Conservation (phyloP, 2,329 filamentous ascomycete genomes). For the Exophiala aquamarina region DNA sequence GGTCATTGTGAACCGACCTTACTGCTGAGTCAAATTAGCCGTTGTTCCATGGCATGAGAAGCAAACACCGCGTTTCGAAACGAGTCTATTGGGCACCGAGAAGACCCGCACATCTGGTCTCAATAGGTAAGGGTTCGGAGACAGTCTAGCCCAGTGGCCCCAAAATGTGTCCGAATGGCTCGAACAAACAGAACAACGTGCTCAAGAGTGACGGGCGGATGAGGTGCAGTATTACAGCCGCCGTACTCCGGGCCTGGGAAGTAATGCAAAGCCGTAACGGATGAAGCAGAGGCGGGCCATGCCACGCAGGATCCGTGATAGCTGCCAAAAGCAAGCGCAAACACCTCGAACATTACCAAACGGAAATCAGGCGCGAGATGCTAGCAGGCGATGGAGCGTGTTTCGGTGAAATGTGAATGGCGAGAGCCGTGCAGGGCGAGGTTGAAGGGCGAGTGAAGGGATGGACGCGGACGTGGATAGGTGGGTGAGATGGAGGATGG, state of each 20-base stretch:
- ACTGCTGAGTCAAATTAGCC: too few relatives aligned
- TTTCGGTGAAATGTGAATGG: neutral
- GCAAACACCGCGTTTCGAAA: too few relatives aligned
- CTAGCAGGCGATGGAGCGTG: too few relatives aligned
- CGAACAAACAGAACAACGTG: too few relatives aligned
- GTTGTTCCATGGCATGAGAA: too few relatives aligned
- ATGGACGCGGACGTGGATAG: neutral
- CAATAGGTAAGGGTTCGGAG: neutral
- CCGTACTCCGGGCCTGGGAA: neutral
- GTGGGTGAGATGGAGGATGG: neutral
- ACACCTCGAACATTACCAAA: neutral
- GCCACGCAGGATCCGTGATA: too few relatives aligned
- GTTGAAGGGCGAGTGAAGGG: neutral
- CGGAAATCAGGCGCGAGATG: neutral
- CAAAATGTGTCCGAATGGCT: too few relatives aligned
- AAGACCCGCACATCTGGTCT: too few relatives aligned
- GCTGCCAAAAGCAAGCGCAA: slow-evolving; percentile 1
- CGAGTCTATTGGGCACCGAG: neutral
- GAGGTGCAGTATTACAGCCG: too few relatives aligned
- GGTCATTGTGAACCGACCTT: slow-evolving; percentile 12
- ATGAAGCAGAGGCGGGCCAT: neutral
- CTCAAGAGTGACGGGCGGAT: too few relatives aligned
- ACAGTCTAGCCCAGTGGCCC: neutral
- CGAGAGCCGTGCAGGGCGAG: neutral
- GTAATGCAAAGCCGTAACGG: neutral